These are phyloP conservation scores for Lichtheimia ramosa DNA, from an alignment of 371 early-diverging fungal genomes.

Conservation along the genomic window DNA sequence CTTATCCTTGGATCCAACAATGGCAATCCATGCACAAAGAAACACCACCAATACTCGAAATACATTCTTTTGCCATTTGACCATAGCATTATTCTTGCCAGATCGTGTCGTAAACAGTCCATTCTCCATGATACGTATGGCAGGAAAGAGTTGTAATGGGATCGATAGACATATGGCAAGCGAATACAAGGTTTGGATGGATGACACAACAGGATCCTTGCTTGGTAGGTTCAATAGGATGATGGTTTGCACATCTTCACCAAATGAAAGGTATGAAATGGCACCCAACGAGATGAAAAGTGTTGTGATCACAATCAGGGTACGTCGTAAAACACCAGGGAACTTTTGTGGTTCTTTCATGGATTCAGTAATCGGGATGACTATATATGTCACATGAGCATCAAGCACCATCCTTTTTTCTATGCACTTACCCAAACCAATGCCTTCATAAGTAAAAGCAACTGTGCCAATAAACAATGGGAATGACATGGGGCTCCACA, in stretches of 20 bases:
- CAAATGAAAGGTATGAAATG: slow-evolving; percentile 80
- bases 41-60: slow-evolving; percentile 70
- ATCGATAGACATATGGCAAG: slow-evolving; percentile 84
- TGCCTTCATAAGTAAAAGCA: slow-evolving; percentile 89
- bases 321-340: slow-evolving; percentile 63
- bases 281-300: slow-evolving; percentile 76
- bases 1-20: slow-evolving; percentile 69
- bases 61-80: slow-evolving; percentile 90
- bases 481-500: slow-evolving; percentile 71
- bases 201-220: slow-evolving; percentile 57
- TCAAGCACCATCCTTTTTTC: too few relatives aligned
- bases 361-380: slow-evolving; percentile 69
- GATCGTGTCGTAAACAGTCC: slow-evolving; percentile 61
- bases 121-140: slow-evolving; percentile 83
- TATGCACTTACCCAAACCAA: slow-evolving; percentile 63
- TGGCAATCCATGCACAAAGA: slow-evolving; percentile 69
- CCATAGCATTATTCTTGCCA: slow-evolving; percentile 63
- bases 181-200: slow-evolving; percentile 78
- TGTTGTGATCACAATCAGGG: slow-evolving; percentile 67
- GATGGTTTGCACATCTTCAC: slow-evolving; percentile 75
- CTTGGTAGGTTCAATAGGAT: slow-evolving; percentile 79
- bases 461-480: slow-evolving; percentile 88
- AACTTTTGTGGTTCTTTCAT: slow-evolving; percentile 86
- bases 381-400: slow-evolving; percentile 6
- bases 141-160: slow-evolving; percentile 83